Evolutionary conservation across 345 rosid species (phyloP), one percentile per base, ranked within the genome.

Genomic region (Alliaria petiolata): DNA sequence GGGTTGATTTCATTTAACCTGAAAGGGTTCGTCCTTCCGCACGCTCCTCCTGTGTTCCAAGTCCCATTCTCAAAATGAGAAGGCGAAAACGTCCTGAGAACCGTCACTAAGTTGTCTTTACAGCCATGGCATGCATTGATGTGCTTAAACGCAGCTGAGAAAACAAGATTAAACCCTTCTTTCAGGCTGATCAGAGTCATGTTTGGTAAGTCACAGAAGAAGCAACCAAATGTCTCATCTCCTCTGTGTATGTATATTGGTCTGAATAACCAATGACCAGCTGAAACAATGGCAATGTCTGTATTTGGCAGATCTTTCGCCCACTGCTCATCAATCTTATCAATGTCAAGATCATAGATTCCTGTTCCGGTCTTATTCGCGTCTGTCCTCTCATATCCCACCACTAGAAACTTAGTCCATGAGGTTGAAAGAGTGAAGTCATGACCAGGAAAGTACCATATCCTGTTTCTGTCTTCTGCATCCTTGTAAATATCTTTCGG

Each of bases 191-290:
- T 45, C 6, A 79, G 78, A 0, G 80, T 84, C 4, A 83, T 74
- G 15, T 83, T 83, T 8, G 80, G 80, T 3, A 76, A 83, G 16
- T 80, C 34, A 77, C 97, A 90, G 63, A 72, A 88, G 36, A 88
- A 82, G 42, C 98, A 90, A 8, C 87, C 87, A 4, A 82, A 36
- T 15, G 54, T 51, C 5, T 80, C 40, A 2, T 63, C 34, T 16
- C 81, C 78, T n/a, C 68, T 34, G 16, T 83, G 83, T 6, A 87
- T 63, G 82, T 80, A 65, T 62, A 90, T 59, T 28, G 81, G 85
- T 57, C 90, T 79, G 81, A 88, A 87, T 64, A 87, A 85, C 95
- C 93, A 87, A 40, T 85, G 90, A n/a, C 74, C 91, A 8, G 28
- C 49, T 0, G 98, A 88, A 65, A 93, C 74, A 73, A 90, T 60